Percentiles rank a stretch among this genome's conserved stretches.
These are phyloP conservation scores for Tolypocladium endophyticum DNA, from an alignment of 2,329 filamentous ascomycete species.

Conservation along the genomic window DNA sequence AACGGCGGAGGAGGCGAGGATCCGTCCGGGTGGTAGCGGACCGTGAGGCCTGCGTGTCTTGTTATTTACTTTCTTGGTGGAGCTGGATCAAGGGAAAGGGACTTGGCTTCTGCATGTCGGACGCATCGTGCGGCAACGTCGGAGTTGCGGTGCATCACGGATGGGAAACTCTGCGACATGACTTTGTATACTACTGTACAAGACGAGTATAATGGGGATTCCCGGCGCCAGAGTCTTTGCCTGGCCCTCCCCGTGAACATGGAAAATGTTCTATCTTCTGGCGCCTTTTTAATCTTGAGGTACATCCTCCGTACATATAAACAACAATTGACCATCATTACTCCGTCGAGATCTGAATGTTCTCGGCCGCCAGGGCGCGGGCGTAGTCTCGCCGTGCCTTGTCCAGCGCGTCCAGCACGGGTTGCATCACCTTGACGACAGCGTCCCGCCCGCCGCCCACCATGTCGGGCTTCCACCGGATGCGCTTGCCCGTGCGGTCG, in stretches of 20 bases:
- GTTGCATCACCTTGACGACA: constrained; percentile 66
- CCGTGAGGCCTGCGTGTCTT: neutral
- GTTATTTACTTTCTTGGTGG: neutral
- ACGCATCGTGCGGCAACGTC: neutral
- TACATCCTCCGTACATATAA: neutral
- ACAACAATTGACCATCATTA: constrained; percentile 9
- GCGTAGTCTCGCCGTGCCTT: constrained; percentile 63
- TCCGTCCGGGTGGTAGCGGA: constrained; percentile 15
- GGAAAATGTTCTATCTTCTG: neutral
- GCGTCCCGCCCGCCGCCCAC: constrained; percentile 67
- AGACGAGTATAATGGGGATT: neutral
- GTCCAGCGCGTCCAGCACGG: constrained; percentile 60
- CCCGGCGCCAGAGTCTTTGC: neutral
- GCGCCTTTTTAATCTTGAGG: neutral
- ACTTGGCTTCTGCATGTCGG: neutral
- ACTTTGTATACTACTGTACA: neutral
- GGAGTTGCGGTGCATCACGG: neutral
- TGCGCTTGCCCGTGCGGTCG: constrained; percentile 62
- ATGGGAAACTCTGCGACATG: neutral
- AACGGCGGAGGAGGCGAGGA: constrained; percentile 34
- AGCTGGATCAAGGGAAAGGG: neutral
- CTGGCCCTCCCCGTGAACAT: neutral
- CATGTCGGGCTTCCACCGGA: constrained; percentile 55
- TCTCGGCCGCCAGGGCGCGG: constrained; percentile 57
- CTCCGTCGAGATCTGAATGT: constrained; percentile 37